phyloP scores from a whole-genome alignment of 108 stramenopile species.

The Discostella pseudostelligera region DNA sequence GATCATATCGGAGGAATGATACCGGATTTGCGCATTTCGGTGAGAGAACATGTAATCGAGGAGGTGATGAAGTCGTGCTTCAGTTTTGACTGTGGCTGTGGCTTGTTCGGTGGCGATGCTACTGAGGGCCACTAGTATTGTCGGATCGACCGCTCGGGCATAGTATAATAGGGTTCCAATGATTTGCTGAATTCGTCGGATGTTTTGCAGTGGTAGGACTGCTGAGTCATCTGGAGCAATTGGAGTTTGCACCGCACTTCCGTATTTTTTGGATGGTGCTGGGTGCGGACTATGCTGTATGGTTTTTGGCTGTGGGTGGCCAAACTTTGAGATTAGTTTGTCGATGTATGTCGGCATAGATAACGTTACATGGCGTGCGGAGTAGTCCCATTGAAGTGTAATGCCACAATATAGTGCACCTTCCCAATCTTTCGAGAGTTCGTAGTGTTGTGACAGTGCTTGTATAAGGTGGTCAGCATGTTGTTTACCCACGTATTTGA shows the following conservation, averaged over 20 bases:
- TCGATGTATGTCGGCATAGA: conserved; percentile 56
- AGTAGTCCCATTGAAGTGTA: conserved; percentile 49
- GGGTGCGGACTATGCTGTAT: conserved; percentile 33
- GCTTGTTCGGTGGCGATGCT: conserved; percentile 38
- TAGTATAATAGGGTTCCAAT: conserved; percentile 48
- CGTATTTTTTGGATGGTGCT: conserved; percentile 26
- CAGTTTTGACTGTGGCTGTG: conserved; percentile 4
- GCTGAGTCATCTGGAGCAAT: conserved; percentile 25
- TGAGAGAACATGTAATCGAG: conserved; percentile 48
- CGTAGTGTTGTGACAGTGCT: conserved; percentile 28
- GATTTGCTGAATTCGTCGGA: conserved; percentile 39
- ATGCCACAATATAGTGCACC: conserved; percentile 42
- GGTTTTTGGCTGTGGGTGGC: conserved; percentile 37
- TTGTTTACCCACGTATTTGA: conserved; percentile 23
- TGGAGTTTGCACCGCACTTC: conserved; percentile 27
- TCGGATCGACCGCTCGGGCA: conserved; percentile 43
- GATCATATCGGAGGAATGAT: conserved; percentile 19
- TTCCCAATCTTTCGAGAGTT: conserved; percentile 26
- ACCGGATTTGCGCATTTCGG: conserved; percentile 26
- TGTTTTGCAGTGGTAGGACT: conserved; percentile 2
- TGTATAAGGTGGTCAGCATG: conserved; percentile 45
- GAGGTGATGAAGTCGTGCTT: conserved; percentile 15
- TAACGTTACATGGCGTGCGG: conserved; percentile 20
- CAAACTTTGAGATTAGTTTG: conserved; percentile 25
- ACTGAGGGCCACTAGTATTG: conserved; percentile 38